Percentiles rank a stretch among this genome's conserved stretches.
These are phyloP conservation scores for Volvariella surrecta DNA, from an alignment of 1,284 basidiomycete genomes.

Conservation along the genomic window DNA sequence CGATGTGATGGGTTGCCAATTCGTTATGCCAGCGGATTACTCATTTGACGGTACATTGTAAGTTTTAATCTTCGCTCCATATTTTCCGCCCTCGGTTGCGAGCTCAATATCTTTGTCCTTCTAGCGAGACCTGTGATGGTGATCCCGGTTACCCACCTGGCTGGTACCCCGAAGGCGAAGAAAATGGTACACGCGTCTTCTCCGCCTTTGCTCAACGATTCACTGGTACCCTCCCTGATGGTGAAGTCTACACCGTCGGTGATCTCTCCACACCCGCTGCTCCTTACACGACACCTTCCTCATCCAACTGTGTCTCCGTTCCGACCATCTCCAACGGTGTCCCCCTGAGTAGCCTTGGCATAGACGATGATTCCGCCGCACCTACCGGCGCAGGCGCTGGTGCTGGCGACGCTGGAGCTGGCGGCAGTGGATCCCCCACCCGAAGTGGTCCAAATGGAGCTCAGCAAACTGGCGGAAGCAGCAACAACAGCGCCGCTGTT, in stretches of 20 bases:
- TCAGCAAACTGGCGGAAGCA: too few relatives aligned
- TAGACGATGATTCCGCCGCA: too few relatives aligned
- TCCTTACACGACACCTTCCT: constrained; percentile 24
- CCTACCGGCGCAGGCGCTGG: constrained; percentile 12
- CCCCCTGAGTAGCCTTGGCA: constrained; percentile 19
- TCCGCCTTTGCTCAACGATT: constrained; percentile 32
- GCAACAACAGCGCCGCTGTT: too few relatives aligned
- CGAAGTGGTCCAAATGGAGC: too few relatives aligned
- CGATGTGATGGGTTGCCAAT: constrained; percentile 32
- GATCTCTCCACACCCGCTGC: constrained; percentile 26
- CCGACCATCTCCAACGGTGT: constrained; percentile 28
- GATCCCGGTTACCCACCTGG: constrained; percentile 35
- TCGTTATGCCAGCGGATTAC: constrained; percentile 34
- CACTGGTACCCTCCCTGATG: constrained; percentile 24
- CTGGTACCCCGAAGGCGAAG: constrained; percentile 29
- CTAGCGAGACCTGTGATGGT: constrained; percentile 31
- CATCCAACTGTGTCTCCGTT: constrained; percentile 28
- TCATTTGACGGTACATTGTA: constrained; percentile 30
- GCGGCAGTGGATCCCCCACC: too few relatives aligned
- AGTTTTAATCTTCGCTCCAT: too few relatives aligned
- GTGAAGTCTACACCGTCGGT: constrained; percentile 27
- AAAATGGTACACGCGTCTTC: constrained; percentile 25
- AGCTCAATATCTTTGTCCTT: neutral
- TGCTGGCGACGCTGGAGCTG: neutral
- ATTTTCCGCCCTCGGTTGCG: neutral